A percentile compares a stretch with the other conserved stretches of the same genome.
Conservation (phyloP, 495 filamentous ascomycete species). For the Alectoria sarmentosa region DNA sequence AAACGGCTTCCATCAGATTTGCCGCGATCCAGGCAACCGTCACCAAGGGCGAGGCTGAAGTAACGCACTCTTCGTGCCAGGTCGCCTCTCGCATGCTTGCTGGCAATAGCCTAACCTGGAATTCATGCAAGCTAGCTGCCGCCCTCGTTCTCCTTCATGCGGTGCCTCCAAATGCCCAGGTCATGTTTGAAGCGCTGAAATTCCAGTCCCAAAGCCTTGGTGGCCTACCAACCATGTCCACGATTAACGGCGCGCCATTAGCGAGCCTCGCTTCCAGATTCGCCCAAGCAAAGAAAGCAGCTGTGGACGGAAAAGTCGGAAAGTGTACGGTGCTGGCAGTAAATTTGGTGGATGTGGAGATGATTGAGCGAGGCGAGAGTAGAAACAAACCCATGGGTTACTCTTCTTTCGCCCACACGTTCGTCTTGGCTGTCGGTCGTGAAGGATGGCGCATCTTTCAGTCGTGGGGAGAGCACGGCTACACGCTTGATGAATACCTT, state of each 20-base stretch:
- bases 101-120: not conserved
- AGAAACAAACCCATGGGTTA: not conserved
- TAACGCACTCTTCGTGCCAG: not conserved
- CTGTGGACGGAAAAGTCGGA: not conserved
- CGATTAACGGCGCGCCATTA: not conserved
- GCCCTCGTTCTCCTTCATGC: not conserved
- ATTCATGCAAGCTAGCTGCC: constrained; percentile 4
- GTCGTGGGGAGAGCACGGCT: not conserved
- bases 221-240: not conserved
- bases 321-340: not conserved
- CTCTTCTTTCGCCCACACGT: constrained; percentile 2
- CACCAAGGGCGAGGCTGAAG: not conserved
- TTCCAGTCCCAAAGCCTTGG: not conserved
- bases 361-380: constrained; percentile 2
- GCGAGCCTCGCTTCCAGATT: not conserved
- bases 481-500: not conserved
- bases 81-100: not conserved
- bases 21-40: not conserved
- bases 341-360: not conserved
- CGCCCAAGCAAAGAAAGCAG: not conserved
- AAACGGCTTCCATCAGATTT: not conserved
- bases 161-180: not conserved
- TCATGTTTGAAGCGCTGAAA: not conserved
- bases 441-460: constrained; percentile 2
- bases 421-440: not conserved